Evolutionary conservation across 2,329 filamentous ascomycete genomes (phyloP), one percentile per base, ranked within the genome.

Genomic region (Aspergillus clavatus): DNA sequence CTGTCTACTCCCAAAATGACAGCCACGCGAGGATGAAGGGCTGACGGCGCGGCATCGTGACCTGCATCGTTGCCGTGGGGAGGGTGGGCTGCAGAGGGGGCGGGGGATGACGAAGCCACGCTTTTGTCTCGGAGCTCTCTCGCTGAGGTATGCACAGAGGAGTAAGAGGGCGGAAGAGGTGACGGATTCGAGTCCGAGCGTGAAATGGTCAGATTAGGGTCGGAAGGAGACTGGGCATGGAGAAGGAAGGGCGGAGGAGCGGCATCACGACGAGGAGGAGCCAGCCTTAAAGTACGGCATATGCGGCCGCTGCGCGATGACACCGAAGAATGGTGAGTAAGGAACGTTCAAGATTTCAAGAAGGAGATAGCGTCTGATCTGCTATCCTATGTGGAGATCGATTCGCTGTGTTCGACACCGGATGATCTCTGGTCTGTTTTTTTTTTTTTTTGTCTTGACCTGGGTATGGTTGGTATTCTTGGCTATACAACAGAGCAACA

Each of bases 1-100:
- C 76, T 75, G 43, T 84, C 82, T 12, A 93, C 80, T 41, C 87
- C 86, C 38, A 91, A 77, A 24, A 88, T 79, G 56, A 89, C 85
- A 51, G 87, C 87, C 45, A 91, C 81, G 45, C 86, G 85, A 10
- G 87, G 87, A 60, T 89, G 86, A 35, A 89, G 74, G 42, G 70
- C 65, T 28, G 68, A 69, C 8, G 60, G 42, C 36, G 46, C 43
- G 40, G 55, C 45, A 46, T 54, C 39, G 27, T 61, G 60, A 29
- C 55, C 55, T 42, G 55, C 56, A 58, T 66, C 59, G 47, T 57
- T 60, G 53, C 51, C 50, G 50, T 41, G 54, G 49, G 62, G 56
- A 48, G 55, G 53, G 46, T 55, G 56, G 38, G 60, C 56, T 3
- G 57, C 52, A 14, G 62, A 62, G 42, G 59, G 50, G 45, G 51